These are phyloP conservation scores for Rhodomyrtus psidioides DNA, from an alignment of 441 rosid species.

Conservation along the genomic window DNA sequence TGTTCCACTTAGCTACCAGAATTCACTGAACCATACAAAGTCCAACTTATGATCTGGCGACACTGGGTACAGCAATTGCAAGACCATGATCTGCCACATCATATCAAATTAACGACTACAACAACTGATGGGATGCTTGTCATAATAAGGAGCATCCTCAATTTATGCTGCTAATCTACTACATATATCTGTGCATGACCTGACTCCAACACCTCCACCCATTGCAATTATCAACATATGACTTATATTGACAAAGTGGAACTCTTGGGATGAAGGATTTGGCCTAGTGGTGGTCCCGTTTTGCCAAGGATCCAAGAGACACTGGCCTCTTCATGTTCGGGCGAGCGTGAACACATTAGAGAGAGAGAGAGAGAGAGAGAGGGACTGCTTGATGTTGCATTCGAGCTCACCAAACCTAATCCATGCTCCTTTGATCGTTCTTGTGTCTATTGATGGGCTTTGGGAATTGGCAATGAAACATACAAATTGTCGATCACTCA, in stretches of 20 bases:
- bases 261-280: neutral
- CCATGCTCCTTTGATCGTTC: neutral
- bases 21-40: neutral
- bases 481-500: neutral
- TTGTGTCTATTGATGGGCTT: neutral
- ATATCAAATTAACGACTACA: neutral
- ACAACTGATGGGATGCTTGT: neutral
- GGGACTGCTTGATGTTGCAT: neutral
- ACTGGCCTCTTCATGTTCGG: neutral
- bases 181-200: neutral
- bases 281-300: neutral
- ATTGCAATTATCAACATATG: neutral
- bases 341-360: rapidly evolving
- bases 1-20: neutral
- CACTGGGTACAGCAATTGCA: neutral
- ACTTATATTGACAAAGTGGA: neutral
- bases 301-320: neutral
- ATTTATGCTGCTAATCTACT: neutral
- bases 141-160: neutral
- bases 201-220: neutral
- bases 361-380: neutral
- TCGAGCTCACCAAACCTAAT: neutral
- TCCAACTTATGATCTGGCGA: neutral
- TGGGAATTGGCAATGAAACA: neutral
- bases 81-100: neutral